These are phyloP conservation scores for Blumeria hordei DNA, from an alignment of 2,329 filamentous ascomycete species.

Conservation along the genomic window DNA sequence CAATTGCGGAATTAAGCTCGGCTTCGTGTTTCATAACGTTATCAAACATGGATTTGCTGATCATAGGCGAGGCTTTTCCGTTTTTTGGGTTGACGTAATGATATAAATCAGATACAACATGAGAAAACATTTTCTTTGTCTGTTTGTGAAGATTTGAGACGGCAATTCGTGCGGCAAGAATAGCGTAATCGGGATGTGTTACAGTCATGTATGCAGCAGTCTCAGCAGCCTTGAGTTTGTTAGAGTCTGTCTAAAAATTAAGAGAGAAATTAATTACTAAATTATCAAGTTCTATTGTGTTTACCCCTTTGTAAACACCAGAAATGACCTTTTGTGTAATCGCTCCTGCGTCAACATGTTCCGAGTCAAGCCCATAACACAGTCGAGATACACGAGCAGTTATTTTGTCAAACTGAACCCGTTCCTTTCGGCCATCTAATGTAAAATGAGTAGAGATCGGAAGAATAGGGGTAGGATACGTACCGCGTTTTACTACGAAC, in stretches of 20 bases:
- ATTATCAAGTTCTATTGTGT: slow-evolving; percentile 88
- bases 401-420: slow-evolving; percentile 99
- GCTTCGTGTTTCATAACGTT: slow-evolving; percentile 89
- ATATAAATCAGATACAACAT: slow-evolving; percentile 79
- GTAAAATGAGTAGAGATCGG: slow-evolving; percentile 4
- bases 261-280: slow-evolving; percentile 45
- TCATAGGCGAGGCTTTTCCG: slow-evolving; percentile 66
- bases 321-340: slow-evolving; percentile 99
- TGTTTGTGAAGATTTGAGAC: slow-evolving; percentile 99
- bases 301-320: slow-evolving; percentile 95
- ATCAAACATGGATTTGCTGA: slow-evolving; percentile 73
- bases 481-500: slow-evolving; percentile 17
- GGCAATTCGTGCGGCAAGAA: slow-evolving; percentile 91
- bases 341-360: slow-evolving; percentile 88
- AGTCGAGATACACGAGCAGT: slow-evolving; percentile 91
- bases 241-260: slow-evolving; percentile 9
- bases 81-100: slow-evolving; percentile 95
- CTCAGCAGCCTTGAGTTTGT: slow-evolving; percentile 55
- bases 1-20: slow-evolving; percentile 94
- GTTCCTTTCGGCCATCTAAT: slow-evolving; percentile 94
- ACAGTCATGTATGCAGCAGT: slow-evolving; percentile 99
- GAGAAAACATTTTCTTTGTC: slow-evolving; percentile 99
- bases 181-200: slow-evolving; percentile 95
- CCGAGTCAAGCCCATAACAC: slow-evolving; percentile 89
- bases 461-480: slow-evolving; percentile 5